These are phyloP conservation scores for Trametes elegans DNA, from an alignment of 768 basidiomycete species.

Conservation along the genomic window DNA sequence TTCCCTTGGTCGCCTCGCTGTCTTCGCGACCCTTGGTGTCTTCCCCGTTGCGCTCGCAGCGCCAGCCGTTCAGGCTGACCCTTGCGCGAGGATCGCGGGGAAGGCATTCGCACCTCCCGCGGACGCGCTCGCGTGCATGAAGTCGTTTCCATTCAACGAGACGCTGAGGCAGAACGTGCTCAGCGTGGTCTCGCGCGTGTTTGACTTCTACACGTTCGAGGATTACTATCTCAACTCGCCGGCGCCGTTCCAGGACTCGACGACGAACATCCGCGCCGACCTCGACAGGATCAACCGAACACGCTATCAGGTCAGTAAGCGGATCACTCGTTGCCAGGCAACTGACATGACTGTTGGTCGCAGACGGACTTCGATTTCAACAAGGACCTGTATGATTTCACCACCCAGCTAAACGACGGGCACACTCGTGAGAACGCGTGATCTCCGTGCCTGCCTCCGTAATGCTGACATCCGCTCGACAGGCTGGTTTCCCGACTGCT, in stretches of 20 bases:
- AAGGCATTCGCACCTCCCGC: constrained; percentile 46
- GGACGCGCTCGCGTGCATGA: constrained; percentile 56
- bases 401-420: constrained; percentile 58
- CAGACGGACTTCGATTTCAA: constrained; percentile 71
- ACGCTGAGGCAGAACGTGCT: constrained; percentile 38
- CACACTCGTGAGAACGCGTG: constrained; percentile 49
- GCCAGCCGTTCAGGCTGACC: constrained; percentile 31
- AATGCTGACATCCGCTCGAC: neutral
- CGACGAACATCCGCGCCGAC: constrained; percentile 49
- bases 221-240: constrained; percentile 37
- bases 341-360: neutral
- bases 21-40: neutral
- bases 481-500: constrained; percentile 61
- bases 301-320: constrained; percentile 39
- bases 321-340: no score
- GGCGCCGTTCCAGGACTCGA: constrained; percentile 45
- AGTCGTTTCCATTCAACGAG: constrained; percentile 45
- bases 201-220: constrained; percentile 42
- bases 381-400: constrained; percentile 52
- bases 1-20: neutral
- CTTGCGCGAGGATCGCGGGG: constrained; percentile 35
- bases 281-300: constrained; percentile 48
- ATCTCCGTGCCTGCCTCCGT: constrained; percentile 41
- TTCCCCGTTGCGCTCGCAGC: neutral
- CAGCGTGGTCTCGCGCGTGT: constrained; percentile 31